These are phyloP conservation scores for Chlorencoelia australis DNA, from an alignment of 2,329 filamentous ascomycete species.

Conservation along the genomic window DNA sequence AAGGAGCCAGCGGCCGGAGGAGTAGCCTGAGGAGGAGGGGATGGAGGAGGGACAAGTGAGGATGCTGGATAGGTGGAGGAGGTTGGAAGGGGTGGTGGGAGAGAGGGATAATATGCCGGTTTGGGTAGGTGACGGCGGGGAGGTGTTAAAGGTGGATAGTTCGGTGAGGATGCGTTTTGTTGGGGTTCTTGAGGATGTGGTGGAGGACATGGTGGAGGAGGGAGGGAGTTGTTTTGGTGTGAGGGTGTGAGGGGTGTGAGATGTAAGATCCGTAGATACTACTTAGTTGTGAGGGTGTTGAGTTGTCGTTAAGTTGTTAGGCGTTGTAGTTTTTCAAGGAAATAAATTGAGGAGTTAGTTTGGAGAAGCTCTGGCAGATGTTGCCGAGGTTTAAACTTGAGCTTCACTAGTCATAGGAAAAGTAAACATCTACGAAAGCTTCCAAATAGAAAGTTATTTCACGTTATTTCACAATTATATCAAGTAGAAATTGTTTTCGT, in stretches of 20 bases:
- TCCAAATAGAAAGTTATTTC: no score
- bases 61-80: slow-evolving; percentile 43
- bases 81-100: slow-evolving; percentile 39
- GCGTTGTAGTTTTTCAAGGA: slow-evolving; percentile 1
- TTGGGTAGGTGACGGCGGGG: slow-evolving; percentile 39
- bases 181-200: slow-evolving; percentile 33
- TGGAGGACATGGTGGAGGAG: slow-evolving; percentile 8
- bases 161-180: slow-evolving; percentile 49
- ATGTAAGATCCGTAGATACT: not conserved
- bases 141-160: slow-evolving; percentile 31
- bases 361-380: no score
- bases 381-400: no score
- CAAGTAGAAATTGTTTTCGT: no score
- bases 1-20: slow-evolving; percentile 71
- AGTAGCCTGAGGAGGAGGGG: slow-evolving; percentile 42
- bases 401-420: no score
- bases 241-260: not conserved
- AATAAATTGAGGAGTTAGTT: no score
- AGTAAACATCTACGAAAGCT: no score
- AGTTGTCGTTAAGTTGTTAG: not conserved
- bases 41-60: slow-evolving; percentile 39
- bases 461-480: no score
- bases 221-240: not conserved
- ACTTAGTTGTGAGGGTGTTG: no score
- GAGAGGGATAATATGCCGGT: slow-evolving; percentile 50